Base-by-base conservation (phyloP, 441 rosid species). In the Bruguiera hainesii region DNA sequence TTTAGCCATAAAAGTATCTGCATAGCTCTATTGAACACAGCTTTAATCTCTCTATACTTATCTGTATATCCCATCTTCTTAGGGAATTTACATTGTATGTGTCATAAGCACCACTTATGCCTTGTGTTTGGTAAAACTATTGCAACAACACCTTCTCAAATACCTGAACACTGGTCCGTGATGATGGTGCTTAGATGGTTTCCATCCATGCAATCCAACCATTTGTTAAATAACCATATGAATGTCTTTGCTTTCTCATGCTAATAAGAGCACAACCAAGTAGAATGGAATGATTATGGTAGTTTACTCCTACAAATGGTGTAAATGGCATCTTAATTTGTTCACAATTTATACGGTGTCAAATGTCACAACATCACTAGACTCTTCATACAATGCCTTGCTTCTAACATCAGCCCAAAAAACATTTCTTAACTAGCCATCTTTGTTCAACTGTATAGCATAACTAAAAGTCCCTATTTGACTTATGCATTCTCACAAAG, bases 71-170 rank as follows among this genome's bases (percentile, higher is more conserved):
- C 2, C 28, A 61, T 39, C 0, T 52, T 53, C 16, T 37, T 21
- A 6, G 61, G 29, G 18, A 60, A n/a, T 19, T 61, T 53, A 0
- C 55, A 33, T 19, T 53, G 53, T 10, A 39, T 61, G 20, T 61
- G 0, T 46, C 66, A 61, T 10, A 53, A 57, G 53, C 55, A 61
- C 39, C 53, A 53, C 9, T 2, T 7, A 23, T 71, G 60, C 20
- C 33, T 9, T 19, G 61, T 19, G 8, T 52, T 58, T 6, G 65
- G 61, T 23, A 64, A 71, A 8, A 37, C 56, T 56, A 30, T n/a
- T 1, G 0, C 55, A 16, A 53, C 64, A n/a, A 53, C 64, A n/a
- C 30, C 62, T 26, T 7, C 15, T 25, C 25, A 30, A 16, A 53
- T 62, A 18, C 19, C 29, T 16, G 21, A 33, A 51, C 30, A 59